Evolutionary conservation across 345 rosid species (phyloP).

Genomic region (Brassica cretica): DNA sequence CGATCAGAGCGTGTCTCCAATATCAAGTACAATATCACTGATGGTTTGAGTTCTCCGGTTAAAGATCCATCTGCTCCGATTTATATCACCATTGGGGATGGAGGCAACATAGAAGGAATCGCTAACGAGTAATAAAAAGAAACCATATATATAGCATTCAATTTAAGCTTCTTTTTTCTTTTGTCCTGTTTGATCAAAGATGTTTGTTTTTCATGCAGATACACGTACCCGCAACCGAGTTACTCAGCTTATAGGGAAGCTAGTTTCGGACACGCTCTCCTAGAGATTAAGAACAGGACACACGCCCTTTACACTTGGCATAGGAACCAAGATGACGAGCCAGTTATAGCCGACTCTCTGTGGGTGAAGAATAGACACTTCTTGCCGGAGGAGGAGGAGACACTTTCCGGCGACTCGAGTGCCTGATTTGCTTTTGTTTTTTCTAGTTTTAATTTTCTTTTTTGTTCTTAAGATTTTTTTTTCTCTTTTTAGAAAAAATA

Average conservation of each 20-base stretch:
- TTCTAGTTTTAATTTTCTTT: not conserved
- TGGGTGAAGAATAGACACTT: conserved; percentile 46
- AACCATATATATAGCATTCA: not conserved
- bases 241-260: conserved; percentile 63
- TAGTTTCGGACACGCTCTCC: conserved; percentile 59
- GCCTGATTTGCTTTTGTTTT: not conserved
- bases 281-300: conserved; percentile 56
- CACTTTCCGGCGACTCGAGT: not conserved
- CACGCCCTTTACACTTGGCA: conserved; percentile 59
- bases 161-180: not conserved
- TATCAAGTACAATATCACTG: conserved; percentile 51
- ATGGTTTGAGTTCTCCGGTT: conserved; percentile 48
- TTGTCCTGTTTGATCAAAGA: not conserved
- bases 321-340: conserved; percentile 52
- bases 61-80: conserved; percentile 56
- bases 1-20: conserved; percentile 55
- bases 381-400: conserved; percentile 31
- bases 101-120: conserved; percentile 78
- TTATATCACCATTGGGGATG: conserved; percentile 67
- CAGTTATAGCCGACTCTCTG: conserved; percentile 41
- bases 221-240: conserved; percentile 54
- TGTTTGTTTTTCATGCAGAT: conserved; percentile 20
- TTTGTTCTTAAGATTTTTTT: not conserved
- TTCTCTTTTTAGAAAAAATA: not conserved
- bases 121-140: conserved; percentile 43